Evolutionary conservation across 2,329 filamentous ascomycete genomes (phyloP).

Genomic region (Colletotrichum kahawae): DNA sequence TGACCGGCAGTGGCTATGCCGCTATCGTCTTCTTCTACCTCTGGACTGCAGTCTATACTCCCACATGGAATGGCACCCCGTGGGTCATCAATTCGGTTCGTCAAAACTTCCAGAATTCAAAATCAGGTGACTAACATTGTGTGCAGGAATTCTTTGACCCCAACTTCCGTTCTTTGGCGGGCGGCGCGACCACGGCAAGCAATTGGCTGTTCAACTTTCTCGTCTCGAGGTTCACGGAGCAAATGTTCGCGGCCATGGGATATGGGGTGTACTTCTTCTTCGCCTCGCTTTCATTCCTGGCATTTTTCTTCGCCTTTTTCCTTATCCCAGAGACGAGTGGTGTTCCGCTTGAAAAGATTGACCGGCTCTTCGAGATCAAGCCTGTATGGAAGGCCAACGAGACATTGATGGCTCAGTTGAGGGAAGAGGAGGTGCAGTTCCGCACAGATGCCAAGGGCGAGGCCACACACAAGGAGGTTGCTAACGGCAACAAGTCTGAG

Average conservation of each 20-base stretch:
- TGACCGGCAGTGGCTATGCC: conserved; percentile 54
- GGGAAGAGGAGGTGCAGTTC: conserved; percentile 13
- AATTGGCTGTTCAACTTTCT: conserved; percentile 65
- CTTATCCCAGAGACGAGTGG: conserved; percentile 59
- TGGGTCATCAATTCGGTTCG: conserved; percentile 60
- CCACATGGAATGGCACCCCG: conserved; percentile 64
- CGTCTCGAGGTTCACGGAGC: conserved; percentile 57
- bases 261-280: conserved; percentile 63
- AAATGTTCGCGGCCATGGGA: conserved; percentile 50
- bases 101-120: neutral
- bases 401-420: conserved; percentile 10
- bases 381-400: conserved; percentile 16
- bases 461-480: conserved; percentile 5
- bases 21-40: conserved; percentile 72
- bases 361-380: conserved; percentile 49
- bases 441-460: conserved; percentile 9
- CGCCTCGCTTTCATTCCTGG: conserved; percentile 50
- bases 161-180: conserved; percentile 47
- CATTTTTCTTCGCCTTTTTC: conserved; percentile 54
- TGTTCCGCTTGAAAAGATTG: conserved; percentile 55
- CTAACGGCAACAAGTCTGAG: neutral
- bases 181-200: conserved; percentile 61
- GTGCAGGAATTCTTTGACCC: conserved; percentile 62
- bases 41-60: conserved; percentile 60
- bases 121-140: too few species aligned